phyloP scores from a whole-genome alignment of 2,329 filamentous ascomycete species.

The Monilinia polystroma region DNA sequence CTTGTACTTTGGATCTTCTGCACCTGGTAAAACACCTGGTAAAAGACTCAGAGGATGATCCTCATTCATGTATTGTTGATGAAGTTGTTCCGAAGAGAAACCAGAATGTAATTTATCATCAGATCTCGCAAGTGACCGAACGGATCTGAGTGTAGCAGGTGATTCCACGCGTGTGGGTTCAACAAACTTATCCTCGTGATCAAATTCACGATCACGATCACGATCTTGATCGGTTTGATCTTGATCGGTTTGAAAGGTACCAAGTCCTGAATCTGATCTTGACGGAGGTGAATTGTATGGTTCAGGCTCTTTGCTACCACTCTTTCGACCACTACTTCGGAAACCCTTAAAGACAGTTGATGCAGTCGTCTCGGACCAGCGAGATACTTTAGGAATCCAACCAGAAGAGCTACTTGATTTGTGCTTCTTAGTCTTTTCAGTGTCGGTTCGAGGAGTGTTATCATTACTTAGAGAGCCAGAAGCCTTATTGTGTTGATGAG shows the following conservation, averaged over 20 bases:
- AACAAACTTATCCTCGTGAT: conserved; percentile 4
- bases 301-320: conserved; percentile 50
- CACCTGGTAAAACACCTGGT: conserved; percentile 24
- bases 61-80: conserved; percentile 34
- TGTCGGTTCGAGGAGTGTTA: conserved; percentile 65
- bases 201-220: conserved; percentile 8
- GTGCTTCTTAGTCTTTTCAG: conserved; percentile 77
- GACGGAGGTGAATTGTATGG: conserved; percentile 51
- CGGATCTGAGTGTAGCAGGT: conserved; percentile 6
- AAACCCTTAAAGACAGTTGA: conserved; percentile 81
- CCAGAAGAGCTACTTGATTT: conserved; percentile 79
- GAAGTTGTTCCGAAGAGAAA: conserved; percentile 52
- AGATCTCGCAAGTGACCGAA: conserved; percentile 35
- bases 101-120: conserved; percentile 61
- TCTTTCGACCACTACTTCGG: conserved; percentile 60
- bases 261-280: conserved; percentile 72
- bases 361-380: conserved; percentile 95
- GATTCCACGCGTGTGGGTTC: conserved; percentile 7
- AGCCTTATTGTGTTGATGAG: conserved; percentile 46
- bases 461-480: conserved; percentile 63
- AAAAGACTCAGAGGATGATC: conserved; percentile 35
- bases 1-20: conserved; percentile 75
- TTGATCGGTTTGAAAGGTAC: conserved; percentile 48
- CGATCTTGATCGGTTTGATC: conserved; percentile 17
- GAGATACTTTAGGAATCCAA: conserved; percentile 87